A percentile compares a stretch with the other conserved stretches of the same genome.
These are phyloP conservation scores for Candida boleticola DNA, from an alignment of 805 yeast genomes.

Conservation along the genomic window DNA sequence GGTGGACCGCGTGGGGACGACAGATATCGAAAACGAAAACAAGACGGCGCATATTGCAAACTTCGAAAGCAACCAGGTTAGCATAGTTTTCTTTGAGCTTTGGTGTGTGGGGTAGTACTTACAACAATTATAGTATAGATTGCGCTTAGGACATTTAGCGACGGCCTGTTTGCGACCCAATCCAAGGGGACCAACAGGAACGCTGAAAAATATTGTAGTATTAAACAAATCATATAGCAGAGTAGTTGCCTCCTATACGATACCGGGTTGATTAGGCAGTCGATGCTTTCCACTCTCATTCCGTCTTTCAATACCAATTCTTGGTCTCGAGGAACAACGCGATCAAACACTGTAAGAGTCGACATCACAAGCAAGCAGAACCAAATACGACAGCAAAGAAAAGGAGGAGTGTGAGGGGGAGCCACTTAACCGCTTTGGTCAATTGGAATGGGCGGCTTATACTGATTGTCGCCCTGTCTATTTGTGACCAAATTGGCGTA, in stretches of 20 bases:
- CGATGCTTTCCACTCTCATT: conserved; percentile 9
- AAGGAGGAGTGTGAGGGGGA: neutral
- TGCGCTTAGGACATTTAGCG: conserved; percentile 18
- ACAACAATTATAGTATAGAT: conserved; percentile 22
- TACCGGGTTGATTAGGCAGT: conserved; percentile 15
- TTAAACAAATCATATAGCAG: conserved; percentile 19
- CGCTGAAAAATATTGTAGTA: conserved; percentile 27
- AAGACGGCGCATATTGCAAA: conserved; percentile 17
- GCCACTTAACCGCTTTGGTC: neutral
- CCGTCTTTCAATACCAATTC: conserved; percentile 12
- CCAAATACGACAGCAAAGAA: neutral
- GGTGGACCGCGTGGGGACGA: conserved; percentile 17
- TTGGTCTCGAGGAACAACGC: conserved; percentile 11
- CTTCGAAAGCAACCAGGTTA: conserved; percentile 10
- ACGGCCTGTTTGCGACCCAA: conserved; percentile 30
- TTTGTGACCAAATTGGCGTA: conserved; percentile 20
- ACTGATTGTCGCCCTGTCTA: conserved; percentile 13
- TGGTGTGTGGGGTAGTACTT: conserved; percentile 10
- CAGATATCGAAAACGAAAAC: conserved; percentile 20
- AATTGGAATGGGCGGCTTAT: conserved; percentile 18
- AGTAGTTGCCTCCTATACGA: conserved; percentile 11
- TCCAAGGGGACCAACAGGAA: conserved; percentile 35
- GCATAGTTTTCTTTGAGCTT: neutral
- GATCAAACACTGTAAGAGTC: conserved; percentile 14
- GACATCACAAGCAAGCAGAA: neutral